Evolutionary conservation across 495 filamentous ascomycete genomes (phyloP), one percentile per base, ranked within the genome.

Genomic region (Gamarada debralockiae): DNA sequence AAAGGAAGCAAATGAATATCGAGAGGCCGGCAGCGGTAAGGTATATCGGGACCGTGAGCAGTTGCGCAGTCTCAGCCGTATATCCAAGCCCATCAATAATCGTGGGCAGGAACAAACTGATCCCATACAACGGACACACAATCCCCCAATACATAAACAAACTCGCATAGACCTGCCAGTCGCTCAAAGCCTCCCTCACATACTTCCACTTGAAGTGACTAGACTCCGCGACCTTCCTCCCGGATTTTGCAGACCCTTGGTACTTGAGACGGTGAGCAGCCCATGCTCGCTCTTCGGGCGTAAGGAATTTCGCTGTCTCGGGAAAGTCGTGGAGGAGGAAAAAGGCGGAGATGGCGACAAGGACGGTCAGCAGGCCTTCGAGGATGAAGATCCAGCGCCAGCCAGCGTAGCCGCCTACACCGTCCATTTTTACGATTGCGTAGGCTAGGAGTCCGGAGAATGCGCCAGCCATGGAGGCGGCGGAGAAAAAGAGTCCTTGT

Each of bases 111-210:
- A 87, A 90, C 17, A 89, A 71, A 2, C 78, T 81, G 64, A 89
- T 82, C n/a, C 82, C 84, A 55, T 89, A 90, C 0, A 90, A 70
- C 0, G 85, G 84, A 52, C 78, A 84, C 6, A 82, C 78, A 29
- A 89, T 80, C 2, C 77, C 80, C 71, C 72, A 80, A 61, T 79
- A 83, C 57, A 83, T 74, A 57, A 3, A 42, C 3, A 57, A 13
- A 17, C 46, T 40, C 9, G 59, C 23, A 18, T 44, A 89, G 46
- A 92, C 80, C 57, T 90, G 83, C 85, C 84, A 89, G 50, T 92
- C 87, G 13, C 57, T 67, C 53, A 89, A 83, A 0, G 12, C 86
- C 24, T 74, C 74, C 31, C 71, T 59, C 3, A 90, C 83, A 62
- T 84, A 82, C 53, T 74, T 72, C 68, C 76, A 81, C 12, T 77